A percentile compares a stretch with the other conserved stretches of the same genome.
These are phyloP conservation scores for Citrus medica DNA, from an alignment of 345 rosid species.

Conservation along the genomic window DNA sequence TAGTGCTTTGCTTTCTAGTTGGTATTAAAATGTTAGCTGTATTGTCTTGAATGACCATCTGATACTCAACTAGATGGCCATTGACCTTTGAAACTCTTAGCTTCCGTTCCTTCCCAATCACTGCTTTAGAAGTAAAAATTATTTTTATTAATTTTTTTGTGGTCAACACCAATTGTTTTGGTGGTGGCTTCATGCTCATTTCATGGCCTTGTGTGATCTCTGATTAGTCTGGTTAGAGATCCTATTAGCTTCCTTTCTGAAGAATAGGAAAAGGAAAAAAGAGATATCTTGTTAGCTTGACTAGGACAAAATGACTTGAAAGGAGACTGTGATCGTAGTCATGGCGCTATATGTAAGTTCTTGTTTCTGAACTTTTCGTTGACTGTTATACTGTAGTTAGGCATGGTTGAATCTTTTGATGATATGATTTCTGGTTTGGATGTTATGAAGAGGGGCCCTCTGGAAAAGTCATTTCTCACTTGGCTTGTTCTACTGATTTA, in stretches of 20 bases:
- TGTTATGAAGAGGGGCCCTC: background rate
- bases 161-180: background rate
- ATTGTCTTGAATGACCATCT: background rate
- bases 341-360: background rate
- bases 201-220: background rate
- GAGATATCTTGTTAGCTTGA: background rate
- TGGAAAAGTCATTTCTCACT: background rate
- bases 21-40: background rate
- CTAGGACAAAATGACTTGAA: background rate
- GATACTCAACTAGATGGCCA: background rate
- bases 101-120: background rate
- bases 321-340: background rate
- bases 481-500: background rate
- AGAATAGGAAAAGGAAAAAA: no score
- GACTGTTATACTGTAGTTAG: background rate
- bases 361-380: background rate
- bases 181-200: no score
- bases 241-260: background rate
- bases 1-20: background rate
- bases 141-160: background rate
- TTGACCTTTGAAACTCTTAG: background rate
- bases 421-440: background rate
- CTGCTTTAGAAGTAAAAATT: background rate
- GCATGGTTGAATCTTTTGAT: background rate
- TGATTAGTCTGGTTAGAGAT: background rate